phyloP scores from a whole-genome alignment of 305 asterid genomes.

The Fraxinus floribunda region DNA sequence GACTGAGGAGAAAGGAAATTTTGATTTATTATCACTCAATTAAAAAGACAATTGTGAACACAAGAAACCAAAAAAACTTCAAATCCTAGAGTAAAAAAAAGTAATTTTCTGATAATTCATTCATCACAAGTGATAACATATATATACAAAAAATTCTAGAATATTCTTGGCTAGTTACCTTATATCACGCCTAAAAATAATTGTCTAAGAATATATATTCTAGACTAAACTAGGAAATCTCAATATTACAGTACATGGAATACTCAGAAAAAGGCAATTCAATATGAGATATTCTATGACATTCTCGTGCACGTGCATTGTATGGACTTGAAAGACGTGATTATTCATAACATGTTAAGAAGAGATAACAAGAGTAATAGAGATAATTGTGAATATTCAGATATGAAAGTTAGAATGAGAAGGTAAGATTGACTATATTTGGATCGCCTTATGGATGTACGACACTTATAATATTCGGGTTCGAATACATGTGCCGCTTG shows the following conservation, averaged over 20 bases:
- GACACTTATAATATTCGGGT: background rate
- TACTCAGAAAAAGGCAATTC: background rate
- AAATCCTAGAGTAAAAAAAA: background rate
- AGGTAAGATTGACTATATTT: background rate
- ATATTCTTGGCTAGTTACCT: background rate
- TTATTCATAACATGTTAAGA: background rate
- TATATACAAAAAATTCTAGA: too few species aligned
- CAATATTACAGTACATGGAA: background rate
- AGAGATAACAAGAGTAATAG: background rate
- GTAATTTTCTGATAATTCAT: background rate
- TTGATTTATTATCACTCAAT: background rate
- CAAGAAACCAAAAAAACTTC: background rate
- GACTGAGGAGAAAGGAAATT: background rate
- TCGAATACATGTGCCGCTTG: background rate
- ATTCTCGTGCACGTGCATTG: background rate
- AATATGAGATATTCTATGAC: background rate
- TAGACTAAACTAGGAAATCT: background rate
- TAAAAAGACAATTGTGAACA: background rate
- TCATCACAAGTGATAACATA: background rate
- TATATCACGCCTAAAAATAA: background rate
- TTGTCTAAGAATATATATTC: too few species aligned
- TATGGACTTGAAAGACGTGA: background rate
- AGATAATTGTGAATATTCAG: background rate
- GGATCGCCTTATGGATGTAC: background rate
- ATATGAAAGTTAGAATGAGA: background rate